These are phyloP conservation scores for Lactifluus volemus DNA, from an alignment of 768 basidiomycete genomes.

Conservation along the genomic window DNA sequence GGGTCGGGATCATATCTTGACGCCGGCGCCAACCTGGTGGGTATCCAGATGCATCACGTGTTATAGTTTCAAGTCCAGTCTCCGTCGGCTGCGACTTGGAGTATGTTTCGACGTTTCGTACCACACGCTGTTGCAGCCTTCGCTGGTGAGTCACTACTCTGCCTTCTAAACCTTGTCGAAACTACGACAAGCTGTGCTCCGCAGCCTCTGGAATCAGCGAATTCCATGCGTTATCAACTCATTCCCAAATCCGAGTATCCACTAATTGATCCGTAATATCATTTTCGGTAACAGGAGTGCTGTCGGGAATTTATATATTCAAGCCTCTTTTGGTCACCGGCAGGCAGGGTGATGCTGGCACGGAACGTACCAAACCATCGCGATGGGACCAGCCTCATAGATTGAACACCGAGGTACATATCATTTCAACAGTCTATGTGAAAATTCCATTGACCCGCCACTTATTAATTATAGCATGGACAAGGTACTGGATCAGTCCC, in stretches of 20 bases:
- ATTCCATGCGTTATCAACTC: too few relatives aligned
- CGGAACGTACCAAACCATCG: neutral
- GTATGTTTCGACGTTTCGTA: constrained; percentile 4
- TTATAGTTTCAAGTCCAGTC: neutral
- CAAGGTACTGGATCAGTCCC: neutral
- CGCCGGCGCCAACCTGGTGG: constrained; percentile 9
- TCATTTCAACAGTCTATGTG: neutral
- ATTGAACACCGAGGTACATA: neutral
- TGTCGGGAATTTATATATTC: constrained; percentile 15
- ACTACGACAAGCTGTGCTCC: too few relatives aligned
- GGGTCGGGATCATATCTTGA: neutral
- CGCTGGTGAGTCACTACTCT: constrained; percentile 36
- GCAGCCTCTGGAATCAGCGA: too few relatives aligned
- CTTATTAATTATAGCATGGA: neutral
- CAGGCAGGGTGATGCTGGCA: neutral
- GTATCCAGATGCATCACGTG: neutral
- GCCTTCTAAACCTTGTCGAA: neutral
- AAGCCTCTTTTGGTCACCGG: constrained; percentile 3
- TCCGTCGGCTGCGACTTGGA: neutral
- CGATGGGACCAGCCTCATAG: neutral
- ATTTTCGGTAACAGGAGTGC: neutral
- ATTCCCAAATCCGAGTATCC: too few relatives aligned
- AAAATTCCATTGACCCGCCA: neutral
- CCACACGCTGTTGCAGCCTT: constrained; percentile 32
- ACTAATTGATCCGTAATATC: neutral